Base-by-base conservation (phyloP, 1,139 yeast species). In the Meyerozyma sp. region DNA sequence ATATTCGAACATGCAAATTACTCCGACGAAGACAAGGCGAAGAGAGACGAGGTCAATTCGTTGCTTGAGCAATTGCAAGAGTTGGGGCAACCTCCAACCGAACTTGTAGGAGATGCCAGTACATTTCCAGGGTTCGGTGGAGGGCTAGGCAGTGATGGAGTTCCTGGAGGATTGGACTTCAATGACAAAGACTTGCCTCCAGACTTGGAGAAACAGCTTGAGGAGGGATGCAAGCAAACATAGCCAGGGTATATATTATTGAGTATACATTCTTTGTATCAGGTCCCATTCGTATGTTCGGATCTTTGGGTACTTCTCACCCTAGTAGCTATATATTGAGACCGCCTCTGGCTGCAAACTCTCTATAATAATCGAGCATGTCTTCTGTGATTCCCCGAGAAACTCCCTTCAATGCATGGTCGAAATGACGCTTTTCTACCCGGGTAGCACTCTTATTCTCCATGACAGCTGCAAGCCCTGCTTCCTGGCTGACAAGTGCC, bases 381-480 rank as follows among this genome's bases (percentile, higher is more conserved):
- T 87, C 95, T 21, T 70, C 68, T 0, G 96, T 90, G 40, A 93
- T 93, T 29, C 93, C 93, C 56, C 75, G 77, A 11, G 91, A 77
- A 23, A 90, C 75, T 0, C 82, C 84, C 39, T 57, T 55, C 45
- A 91, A 58, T 0, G 96, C 97, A 46, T 70, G 73, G 28, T 77
- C 81, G 56, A 93, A 93, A 61, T 93, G 97, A 28, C 68, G 68
- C 49, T 68, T 68, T 25, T 64, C 62, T 1, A 93, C 95, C 9
- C 56, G 54, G 1, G 61, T 59, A 6, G 88, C 78, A 3, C 75
- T 67, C 11, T 76, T 63, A 51, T 85, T 68, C 53, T 88, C 96
- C 82, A 87, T 88, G 47, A 93, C 84, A 0, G 98, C 97, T 9
- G 87, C 79, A 29, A 93, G 68, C 2, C 98, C 98, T 0, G 98